Percentiles rank a stretch among this genome's conserved stretches.
These are phyloP conservation scores for Alternaria brassicicola DNA, from an alignment of 2,329 filamentous ascomycete genomes.

Conservation along the genomic window DNA sequence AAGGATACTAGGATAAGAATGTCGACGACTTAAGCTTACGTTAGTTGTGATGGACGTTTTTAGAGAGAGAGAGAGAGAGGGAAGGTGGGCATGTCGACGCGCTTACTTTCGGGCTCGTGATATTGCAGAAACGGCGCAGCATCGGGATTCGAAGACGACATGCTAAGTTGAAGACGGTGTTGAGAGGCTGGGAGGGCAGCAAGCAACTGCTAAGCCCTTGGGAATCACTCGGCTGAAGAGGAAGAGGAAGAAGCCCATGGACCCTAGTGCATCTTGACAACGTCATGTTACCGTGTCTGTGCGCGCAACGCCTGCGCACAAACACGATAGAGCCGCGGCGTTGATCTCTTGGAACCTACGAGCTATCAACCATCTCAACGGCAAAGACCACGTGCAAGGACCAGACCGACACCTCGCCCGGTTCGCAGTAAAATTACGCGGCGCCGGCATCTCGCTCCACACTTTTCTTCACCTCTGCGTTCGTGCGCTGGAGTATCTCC, in stretches of 20 bases:
- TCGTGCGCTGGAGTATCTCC: background rate
- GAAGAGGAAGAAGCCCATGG: background rate
- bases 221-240: background rate
- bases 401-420: background rate
- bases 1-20: constrained; percentile 18
- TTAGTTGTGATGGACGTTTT: background rate
- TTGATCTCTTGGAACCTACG: background rate
- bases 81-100: background rate
- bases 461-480: background rate
- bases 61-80: background rate
- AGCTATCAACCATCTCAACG: background rate
- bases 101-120: constrained; percentile 13
- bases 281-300: no score
- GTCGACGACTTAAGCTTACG: constrained; percentile 9
- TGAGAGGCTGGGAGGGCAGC: background rate
- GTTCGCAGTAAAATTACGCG: background rate
- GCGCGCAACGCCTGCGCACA: no score
- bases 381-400: background rate
- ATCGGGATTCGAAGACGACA: background rate
- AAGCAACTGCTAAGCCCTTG: constrained; percentile 4
- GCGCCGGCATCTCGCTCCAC: constrained; percentile 3
- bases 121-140: constrained; percentile 13
- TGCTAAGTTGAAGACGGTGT: background rate
- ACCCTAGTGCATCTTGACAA: background rate
- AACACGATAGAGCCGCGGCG: background rate